phyloP scores from a whole-genome alignment of 2,329 filamentous ascomycete genomes.

The Cordyceps cicadae region DNA sequence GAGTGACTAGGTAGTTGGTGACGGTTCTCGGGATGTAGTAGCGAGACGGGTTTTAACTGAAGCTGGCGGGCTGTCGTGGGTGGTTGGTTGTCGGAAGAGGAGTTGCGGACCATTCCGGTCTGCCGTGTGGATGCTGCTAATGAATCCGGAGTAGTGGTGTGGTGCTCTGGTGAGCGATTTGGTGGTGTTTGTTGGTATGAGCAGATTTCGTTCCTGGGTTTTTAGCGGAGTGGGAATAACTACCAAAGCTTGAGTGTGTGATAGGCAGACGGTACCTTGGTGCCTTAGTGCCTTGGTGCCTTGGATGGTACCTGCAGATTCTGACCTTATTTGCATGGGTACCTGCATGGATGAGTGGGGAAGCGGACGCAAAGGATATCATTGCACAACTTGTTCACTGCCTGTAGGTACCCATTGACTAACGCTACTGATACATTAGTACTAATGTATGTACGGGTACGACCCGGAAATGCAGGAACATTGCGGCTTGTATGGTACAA shows the following conservation, averaged over 20 bases:
- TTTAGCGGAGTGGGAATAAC: background rate
- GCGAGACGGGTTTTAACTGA: slow-evolving; percentile 1
- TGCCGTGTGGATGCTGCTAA: background rate
- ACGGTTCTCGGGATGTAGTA: background rate
- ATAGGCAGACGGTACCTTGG: background rate
- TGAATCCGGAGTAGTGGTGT: background rate
- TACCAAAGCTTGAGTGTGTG: background rate
- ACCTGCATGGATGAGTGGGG: slow-evolving; percentile 6
- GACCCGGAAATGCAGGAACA: background rate
- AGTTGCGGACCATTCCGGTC: slow-evolving; percentile 5
- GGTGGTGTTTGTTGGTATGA: background rate
- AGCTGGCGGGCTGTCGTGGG: background rate
- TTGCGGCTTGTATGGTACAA: background rate
- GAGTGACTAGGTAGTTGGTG: too few relatives aligned
- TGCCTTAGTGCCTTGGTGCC: background rate
- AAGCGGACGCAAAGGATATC: background rate
- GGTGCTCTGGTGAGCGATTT: background rate
- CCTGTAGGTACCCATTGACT: too few relatives aligned
- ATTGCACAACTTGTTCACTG: background rate
- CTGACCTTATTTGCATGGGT: background rate
- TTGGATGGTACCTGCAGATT: slow-evolving; percentile 3
- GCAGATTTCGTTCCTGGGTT: background rate
- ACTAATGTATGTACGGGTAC: background rate
- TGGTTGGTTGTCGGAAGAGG: background rate
- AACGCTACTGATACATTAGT: too few relatives aligned